Evolutionary conservation across 345 rosid genomes (phyloP).

Genomic region (Populus davidiana): DNA sequence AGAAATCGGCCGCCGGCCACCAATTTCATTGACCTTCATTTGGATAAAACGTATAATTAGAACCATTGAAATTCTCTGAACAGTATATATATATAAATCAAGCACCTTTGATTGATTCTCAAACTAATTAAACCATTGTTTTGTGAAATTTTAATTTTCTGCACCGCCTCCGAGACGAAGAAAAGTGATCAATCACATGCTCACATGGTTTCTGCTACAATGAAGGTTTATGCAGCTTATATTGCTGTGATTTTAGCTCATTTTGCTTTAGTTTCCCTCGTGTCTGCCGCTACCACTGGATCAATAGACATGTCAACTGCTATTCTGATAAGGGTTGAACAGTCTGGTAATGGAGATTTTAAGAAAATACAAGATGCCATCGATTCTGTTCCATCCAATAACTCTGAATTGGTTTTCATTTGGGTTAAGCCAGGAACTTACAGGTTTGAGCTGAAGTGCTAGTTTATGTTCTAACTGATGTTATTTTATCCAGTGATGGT

Average conservation of each 20-base stretch:
- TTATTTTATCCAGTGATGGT: neutral
- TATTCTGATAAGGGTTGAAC: conserved; percentile 57
- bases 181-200: neutral
- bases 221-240: conserved; percentile 18
- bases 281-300: conserved; percentile 18
- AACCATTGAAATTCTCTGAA: conserved; percentile 2
- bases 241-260: conserved; percentile 16
- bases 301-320: conserved; percentile 36
- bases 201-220: conserved; percentile 33
- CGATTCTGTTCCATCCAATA: conserved; percentile 55
- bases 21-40: conserved; percentile 18
- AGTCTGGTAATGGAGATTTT: conserved; percentile 65
- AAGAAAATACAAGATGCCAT: conserved; percentile 64
- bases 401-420: conserved; percentile 42
- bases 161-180: conserved; percentile 30
- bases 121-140: conserved; percentile 20
- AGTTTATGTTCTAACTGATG: neutral
- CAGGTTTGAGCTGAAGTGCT: conserved; percentile 35
- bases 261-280: conserved; percentile 10
- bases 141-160: conserved; percentile 6
- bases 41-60: neutral
- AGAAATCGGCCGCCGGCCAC: conserved; percentile 41
- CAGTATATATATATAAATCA: conserved; percentile 16
- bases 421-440: conserved; percentile 69
- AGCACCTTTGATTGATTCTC: conserved; percentile 23